Conservation (phyloP, 345 rosid genomes). For the Streptanthus diversifolius region DNA sequence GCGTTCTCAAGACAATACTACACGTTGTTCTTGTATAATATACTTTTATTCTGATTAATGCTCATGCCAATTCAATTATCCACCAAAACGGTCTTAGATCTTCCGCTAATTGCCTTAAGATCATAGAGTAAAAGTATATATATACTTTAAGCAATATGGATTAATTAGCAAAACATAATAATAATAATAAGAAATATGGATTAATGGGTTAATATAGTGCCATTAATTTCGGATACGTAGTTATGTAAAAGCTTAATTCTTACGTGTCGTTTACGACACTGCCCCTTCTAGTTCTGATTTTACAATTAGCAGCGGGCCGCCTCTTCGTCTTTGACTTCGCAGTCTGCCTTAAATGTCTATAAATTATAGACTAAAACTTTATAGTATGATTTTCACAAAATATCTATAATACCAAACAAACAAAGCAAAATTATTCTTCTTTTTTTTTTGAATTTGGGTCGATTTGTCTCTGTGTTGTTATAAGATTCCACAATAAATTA, state of each 20-base stretch:
- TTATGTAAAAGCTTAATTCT: conserved; percentile 1
- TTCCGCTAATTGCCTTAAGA: neutral
- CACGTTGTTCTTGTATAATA: neutral
- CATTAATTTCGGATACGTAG: neutral
- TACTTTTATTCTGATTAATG: neutral
- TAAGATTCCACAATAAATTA: neutral
- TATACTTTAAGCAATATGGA: neutral
- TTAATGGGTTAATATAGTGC: neutral
- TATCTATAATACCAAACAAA: conserved; percentile 4
- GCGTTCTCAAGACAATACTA: neutral
- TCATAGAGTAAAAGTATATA: neutral
- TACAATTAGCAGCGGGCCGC: conserved; percentile 33
- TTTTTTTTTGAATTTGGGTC: neutral
- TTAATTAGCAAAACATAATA: no score
- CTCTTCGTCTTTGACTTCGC: conserved; percentile 32
- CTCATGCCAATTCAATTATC: neutral
- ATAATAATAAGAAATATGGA: neutral
- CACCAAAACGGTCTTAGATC: no score
- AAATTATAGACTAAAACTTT: conserved; percentile 14
- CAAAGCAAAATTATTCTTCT: neutral
- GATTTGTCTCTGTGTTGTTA: neutral
- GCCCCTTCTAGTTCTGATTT: neutral
- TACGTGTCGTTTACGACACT: conserved; percentile 39
- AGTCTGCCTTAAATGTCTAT: conserved; percentile 31
- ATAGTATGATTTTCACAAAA: neutral